Evolutionary conservation across 2,329 filamentous ascomycete genomes (phyloP).

Genomic region (Clarireedia homoeocarpa): DNA sequence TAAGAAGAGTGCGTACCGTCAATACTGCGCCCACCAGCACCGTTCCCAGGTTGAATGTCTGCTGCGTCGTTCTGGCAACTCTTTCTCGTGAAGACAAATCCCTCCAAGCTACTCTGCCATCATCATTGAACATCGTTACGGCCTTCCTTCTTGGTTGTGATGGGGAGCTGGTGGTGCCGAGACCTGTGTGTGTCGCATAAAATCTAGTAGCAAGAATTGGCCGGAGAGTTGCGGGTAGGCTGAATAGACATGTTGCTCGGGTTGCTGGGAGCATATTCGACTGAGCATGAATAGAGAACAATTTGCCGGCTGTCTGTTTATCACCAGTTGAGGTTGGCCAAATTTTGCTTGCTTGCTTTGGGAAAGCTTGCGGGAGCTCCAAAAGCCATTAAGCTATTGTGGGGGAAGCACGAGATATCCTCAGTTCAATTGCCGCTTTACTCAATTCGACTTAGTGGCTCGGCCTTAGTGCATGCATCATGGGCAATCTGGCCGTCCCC

Average conservation of each 20-base stretch:
- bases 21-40: constrained; percentile 66
- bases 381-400: background rate
- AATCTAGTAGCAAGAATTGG: constrained; percentile 36
- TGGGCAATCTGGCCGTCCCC: constrained; percentile 25
- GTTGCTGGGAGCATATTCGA: constrained; percentile 12
- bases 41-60: constrained; percentile 79
- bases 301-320: no score
- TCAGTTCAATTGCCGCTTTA: background rate
- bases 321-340: no score
- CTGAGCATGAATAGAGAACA: background rate
- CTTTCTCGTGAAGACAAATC: constrained; percentile 72
- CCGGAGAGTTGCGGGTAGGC: constrained; percentile 33
- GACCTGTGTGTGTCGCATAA: constrained; percentile 51
- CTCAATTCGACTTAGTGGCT: constrained; percentile 1
- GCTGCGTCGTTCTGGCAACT: constrained; percentile 76
- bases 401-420: background rate
- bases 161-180: constrained; percentile 28
- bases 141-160: constrained; percentile 49
- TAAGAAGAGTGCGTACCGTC: constrained; percentile 48
- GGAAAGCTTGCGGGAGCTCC: no score
- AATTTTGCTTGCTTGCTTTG: no score
- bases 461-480: constrained; percentile 4
- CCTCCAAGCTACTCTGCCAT: constrained; percentile 73
- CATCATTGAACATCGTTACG: constrained; percentile 80
- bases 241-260: constrained; percentile 22